Percentiles rank a stretch among this genome's conserved stretches.
These are phyloP conservation scores for Geosiphon pyriformis DNA, from an alignment of 192 early-diverging fungal species.

Conservation along the genomic window DNA sequence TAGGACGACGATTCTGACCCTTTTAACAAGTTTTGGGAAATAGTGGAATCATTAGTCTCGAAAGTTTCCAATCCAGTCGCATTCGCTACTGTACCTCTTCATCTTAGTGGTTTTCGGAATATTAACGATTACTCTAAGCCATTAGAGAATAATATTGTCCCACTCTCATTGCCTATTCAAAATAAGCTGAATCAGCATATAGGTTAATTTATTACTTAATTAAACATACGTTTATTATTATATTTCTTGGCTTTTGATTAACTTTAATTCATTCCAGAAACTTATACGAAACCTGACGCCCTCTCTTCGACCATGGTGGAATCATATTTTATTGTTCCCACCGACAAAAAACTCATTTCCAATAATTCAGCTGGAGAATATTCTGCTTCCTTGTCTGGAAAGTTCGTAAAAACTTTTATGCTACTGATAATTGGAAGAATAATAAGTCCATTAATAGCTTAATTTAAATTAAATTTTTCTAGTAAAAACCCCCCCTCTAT, in stretches of 20 bases:
- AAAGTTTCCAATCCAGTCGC: constrained; percentile 65
- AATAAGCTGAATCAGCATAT: too few species aligned
- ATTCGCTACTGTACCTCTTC: constrained; percentile 52
- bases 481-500: constrained; percentile 5
- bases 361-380: not conserved
- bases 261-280: too few species aligned
- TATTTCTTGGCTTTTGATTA: too few species aligned
- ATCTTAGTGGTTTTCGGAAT: constrained; percentile 33
- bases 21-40: constrained; percentile 79
- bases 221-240: too few species aligned
- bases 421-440: not conserved
- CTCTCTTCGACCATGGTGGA: constrained; percentile 43
- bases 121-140: too few species aligned
- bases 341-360: constrained; percentile 21
- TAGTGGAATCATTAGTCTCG: constrained; percentile 66
- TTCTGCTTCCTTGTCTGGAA: not conserved
- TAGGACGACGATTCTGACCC: constrained; percentile 70
- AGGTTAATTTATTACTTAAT: too few species aligned
- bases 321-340: constrained; percentile 47
- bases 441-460: not conserved
- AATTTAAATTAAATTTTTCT: not conserved
- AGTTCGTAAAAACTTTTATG: not conserved
- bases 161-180: constrained; percentile 6
- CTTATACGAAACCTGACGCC: constrained; percentile 15
- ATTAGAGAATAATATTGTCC: constrained; percentile 2